A percentile compares a stretch with the other conserved stretches of the same genome.
Conservation (phyloP, 1,284 basidiomycete genomes). For the Sphagnurus paluster region DNA sequence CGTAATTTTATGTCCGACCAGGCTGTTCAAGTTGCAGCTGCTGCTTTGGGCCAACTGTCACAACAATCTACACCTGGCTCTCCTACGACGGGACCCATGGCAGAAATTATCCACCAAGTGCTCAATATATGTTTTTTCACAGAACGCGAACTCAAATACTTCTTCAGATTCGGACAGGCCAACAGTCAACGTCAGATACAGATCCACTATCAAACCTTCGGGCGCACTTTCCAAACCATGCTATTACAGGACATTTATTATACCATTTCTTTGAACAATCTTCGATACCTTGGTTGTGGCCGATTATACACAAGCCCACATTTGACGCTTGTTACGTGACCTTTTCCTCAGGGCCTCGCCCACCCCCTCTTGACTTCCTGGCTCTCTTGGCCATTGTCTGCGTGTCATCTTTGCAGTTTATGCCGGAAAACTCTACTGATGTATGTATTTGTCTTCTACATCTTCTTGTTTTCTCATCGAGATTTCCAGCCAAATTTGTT, state of each 20-base stretch:
- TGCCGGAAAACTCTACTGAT: constrained; percentile 15
- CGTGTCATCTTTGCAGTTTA: constrained; percentile 17
- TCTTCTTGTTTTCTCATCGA: not conserved
- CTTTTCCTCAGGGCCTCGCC: constrained; percentile 12
- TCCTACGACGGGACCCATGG: constrained; percentile 6
- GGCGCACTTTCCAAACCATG: constrained; percentile 18
- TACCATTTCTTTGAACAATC: constrained; percentile 19
- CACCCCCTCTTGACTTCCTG: constrained; percentile 15
- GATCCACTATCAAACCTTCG: constrained; percentile 8
- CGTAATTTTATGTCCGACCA: constrained; percentile 3
- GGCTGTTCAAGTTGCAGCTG: constrained; percentile 14
- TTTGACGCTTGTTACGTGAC: constrained; percentile 15
- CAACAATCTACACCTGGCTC: constrained; percentile 6
- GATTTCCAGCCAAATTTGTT: constrained; percentile 8
- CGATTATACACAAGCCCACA: constrained; percentile 16
- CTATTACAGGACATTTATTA: constrained; percentile 15
- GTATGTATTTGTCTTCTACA: constrained; percentile 6
- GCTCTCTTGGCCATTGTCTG: constrained; percentile 18
- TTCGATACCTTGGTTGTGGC: constrained; percentile 19
- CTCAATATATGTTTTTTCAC: not conserved
- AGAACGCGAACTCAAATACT: not conserved
- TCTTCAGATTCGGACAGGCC: constrained; percentile 5
- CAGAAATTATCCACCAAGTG: constrained; percentile 15
- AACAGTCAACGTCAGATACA: not conserved
- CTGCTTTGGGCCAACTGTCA: constrained; percentile 15